phyloP scores from a whole-genome alignment of 176 grass and related monocot species.

The Ananas comosus region DNA sequence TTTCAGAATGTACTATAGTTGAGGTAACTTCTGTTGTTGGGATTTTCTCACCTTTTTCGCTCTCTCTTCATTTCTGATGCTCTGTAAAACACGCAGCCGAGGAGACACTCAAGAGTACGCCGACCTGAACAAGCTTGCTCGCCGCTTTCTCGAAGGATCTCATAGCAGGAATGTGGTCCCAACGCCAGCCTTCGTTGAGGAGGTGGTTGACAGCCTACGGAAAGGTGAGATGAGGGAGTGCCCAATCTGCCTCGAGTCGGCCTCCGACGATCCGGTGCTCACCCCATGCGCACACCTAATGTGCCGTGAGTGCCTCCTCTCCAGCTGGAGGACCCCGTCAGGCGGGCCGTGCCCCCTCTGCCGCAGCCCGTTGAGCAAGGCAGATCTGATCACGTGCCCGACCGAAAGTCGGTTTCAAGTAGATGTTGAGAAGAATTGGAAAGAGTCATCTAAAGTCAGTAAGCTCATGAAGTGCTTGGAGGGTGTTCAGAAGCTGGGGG shows the following conservation, averaged over 20 bases:
- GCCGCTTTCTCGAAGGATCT: conserved; percentile 50
- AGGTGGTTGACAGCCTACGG: conserved; percentile 75
- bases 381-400: conserved; percentile 63
- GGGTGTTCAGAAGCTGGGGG: conserved; percentile 32
- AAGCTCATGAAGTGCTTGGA: conserved; percentile 51
- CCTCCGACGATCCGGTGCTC: conserved; percentile 83
- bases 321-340: conserved; percentile 45
- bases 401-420: conserved; percentile 42
- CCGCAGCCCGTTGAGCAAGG: conserved; percentile 33
- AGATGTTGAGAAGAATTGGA: conserved; percentile 73
- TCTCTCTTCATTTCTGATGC: neutral
- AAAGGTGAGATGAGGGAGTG: conserved; percentile 55
- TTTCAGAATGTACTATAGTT: too few relatives aligned
- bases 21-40: too few relatives aligned
- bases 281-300: conserved; percentile 65
- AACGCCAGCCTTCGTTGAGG: conserved; percentile 53
- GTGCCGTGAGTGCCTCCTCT: conserved; percentile 75
- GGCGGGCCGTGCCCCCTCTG: conserved; percentile 66
- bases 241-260: conserved; percentile 83
- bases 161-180: conserved; percentile 22
- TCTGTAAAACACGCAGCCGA: conserved; percentile 36
- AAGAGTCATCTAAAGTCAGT: conserved; percentile 70
- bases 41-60: conserved; percentile 7
- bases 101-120: conserved; percentile 45
- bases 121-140: conserved; percentile 58